Conservation (phyloP, 2,329 filamentous ascomycete genomes). For the Pleoardoris graminearum region DNA sequence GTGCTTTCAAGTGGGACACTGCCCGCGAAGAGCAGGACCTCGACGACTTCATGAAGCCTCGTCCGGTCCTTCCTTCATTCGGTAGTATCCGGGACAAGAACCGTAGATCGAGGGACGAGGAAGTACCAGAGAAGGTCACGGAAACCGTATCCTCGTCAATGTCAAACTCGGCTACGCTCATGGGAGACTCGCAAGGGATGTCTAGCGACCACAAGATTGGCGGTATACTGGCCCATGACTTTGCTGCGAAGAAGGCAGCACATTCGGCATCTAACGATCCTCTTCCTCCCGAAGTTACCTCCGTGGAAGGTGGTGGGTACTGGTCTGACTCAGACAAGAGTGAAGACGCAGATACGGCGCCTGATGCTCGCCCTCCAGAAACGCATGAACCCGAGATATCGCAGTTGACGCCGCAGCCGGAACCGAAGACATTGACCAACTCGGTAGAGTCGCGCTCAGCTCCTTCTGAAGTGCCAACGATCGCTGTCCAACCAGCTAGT, state of each 20-base stretch:
- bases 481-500: slow-evolving; percentile 42
- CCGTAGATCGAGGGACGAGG: slow-evolving; percentile 49
- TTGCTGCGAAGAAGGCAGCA: slow-evolving; percentile 52
- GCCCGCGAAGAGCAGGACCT: slow-evolving; percentile 62
- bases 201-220: slow-evolving; percentile 66
- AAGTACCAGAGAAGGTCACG: slow-evolving; percentile 57
- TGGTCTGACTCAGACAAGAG: slow-evolving; percentile 60
- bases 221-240: slow-evolving; percentile 59
- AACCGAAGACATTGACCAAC: slow-evolving; percentile 37
- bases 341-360: slow-evolving; percentile 29
- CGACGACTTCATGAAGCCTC: slow-evolving; percentile 69
- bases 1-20: slow-evolving; percentile 51
- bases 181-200: slow-evolving; percentile 49
- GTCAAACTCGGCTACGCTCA: slow-evolving; percentile 37
- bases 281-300: slow-evolving; percentile 70
- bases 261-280: slow-evolving; percentile 57
- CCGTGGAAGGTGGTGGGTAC: slow-evolving; percentile 68
- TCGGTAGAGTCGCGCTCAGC: slow-evolving; percentile 17
- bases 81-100: slow-evolving; percentile 72
- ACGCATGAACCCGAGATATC: slow-evolving; percentile 3
- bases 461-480: slow-evolving; percentile 32
- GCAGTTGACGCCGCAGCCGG: slow-evolving; percentile 19
- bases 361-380: neutral
- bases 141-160: slow-evolving; percentile 48
- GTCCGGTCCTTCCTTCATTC: slow-evolving; percentile 73